Conservation (phyloP, 1,284 basidiomycete species). For the Meira miltonrushii region DNA sequence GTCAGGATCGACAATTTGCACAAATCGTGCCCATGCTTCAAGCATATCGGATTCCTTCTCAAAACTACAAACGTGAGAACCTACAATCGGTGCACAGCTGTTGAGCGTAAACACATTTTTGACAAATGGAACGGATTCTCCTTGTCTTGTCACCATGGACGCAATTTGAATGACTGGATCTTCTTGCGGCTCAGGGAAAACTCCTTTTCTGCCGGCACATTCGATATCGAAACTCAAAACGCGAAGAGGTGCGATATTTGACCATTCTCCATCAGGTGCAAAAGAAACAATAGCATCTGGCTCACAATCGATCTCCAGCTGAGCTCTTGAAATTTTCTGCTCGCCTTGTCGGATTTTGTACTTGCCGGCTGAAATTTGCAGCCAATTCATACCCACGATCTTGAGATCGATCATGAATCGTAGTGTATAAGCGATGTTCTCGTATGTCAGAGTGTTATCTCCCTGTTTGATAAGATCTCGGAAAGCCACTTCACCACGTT, state of each 20-base stretch:
- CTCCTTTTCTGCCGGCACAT: conserved; percentile 51
- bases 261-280: conserved; percentile 48
- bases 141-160: conserved; percentile 52
- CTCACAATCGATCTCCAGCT: conserved; percentile 49
- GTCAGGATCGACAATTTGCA: conserved; percentile 49
- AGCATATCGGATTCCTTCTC: conserved; percentile 47
- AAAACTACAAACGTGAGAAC: conserved; percentile 47
- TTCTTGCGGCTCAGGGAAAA: conserved; percentile 46
- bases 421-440: conserved; percentile 49
- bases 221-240: conserved; percentile 52
- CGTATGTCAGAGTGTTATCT: conserved; percentile 42
- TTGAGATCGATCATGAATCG: conserved; percentile 51
- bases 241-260: conserved; percentile 47
- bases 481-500: conserved; percentile 48
- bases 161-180: conserved; percentile 53
- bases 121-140: conserved; percentile 47
- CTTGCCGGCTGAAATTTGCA: conserved; percentile 35
- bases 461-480: conserved; percentile 45
- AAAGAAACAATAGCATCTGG: conserved; percentile 39
- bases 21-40: conserved; percentile 47
- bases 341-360: conserved; percentile 40
- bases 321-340: conserved; percentile 38
- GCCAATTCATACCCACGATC: conserved; percentile 53
- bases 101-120: conserved; percentile 52
- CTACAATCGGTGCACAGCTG: conserved; percentile 49